Percentiles rank a stretch among this genome's conserved stretches.
phyloP scores from a whole-genome alignment of 78 protist genomes.

The Dictyostelium brefeldianum region DNA sequence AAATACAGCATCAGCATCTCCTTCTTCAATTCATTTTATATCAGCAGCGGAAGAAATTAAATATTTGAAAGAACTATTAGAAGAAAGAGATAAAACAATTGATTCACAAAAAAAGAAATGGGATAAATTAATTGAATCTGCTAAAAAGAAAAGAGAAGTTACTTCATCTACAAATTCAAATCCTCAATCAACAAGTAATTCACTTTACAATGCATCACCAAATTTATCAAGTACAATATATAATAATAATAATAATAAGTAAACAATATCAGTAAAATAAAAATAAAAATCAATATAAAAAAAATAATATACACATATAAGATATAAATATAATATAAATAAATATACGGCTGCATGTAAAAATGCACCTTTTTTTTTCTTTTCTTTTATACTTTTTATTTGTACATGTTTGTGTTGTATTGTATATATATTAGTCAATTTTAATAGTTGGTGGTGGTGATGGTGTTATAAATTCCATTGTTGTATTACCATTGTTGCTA shows the following conservation, averaged over 20 bases:
- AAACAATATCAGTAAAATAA: not conserved
- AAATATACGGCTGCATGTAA: not conserved
- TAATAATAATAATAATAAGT: not conserved
- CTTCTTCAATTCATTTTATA: not conserved
- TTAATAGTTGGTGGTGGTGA: too few relatives aligned
- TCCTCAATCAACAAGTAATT: not conserved
- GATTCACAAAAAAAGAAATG: constrained; percentile 7
- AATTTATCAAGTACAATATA: not conserved
- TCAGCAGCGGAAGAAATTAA: constrained; percentile 1
- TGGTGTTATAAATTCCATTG: too few relatives aligned
- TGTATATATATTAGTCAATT: too few relatives aligned
- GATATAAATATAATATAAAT: not conserved
- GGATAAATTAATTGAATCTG: constrained; percentile 20
- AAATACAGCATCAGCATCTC: not conserved
- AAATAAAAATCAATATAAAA: not conserved
- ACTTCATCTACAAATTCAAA: not conserved
- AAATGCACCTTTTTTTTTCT: not conserved
- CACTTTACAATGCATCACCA: not conserved
- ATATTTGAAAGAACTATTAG: constrained; percentile 18
- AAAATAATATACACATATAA: not conserved
- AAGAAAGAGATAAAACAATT: constrained; percentile 21
- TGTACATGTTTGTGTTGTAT: too few relatives aligned
- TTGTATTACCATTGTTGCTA: too few relatives aligned
- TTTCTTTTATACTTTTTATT: not conserved
- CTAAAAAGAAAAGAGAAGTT: constrained; percentile 25